These are phyloP conservation scores for Ophiocordyceps camponoti-rufipedis DNA, from an alignment of 2,329 filamentous ascomycete genomes.

Conservation along the genomic window DNA sequence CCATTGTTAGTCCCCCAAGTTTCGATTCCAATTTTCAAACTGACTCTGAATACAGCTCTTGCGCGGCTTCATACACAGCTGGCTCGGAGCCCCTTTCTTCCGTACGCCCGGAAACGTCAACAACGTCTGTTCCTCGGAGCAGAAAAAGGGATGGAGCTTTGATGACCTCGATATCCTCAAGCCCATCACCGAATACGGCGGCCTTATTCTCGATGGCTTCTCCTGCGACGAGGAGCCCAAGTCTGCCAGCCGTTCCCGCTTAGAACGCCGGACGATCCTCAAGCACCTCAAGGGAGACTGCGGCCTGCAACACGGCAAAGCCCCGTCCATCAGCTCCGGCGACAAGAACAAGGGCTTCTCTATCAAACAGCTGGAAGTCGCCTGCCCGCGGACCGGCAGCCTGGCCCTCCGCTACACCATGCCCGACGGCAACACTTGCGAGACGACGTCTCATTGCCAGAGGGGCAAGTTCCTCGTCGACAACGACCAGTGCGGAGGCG, in stretches of 20 bases:
- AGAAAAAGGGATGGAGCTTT: constrained; percentile 44
- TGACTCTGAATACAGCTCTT: neutral
- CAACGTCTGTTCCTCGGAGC: constrained; percentile 58
- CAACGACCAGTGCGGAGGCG: constrained; percentile 87
- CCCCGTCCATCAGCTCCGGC: constrained; percentile 33
- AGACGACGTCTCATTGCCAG: constrained; percentile 53
- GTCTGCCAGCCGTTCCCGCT: constrained; percentile 38
- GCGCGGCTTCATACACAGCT: neutral
- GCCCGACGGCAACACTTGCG: constrained; percentile 67
- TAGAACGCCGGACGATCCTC: constrained; percentile 17
- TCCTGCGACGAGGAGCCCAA: constrained; percentile 20
- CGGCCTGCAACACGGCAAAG: constrained; percentile 22
- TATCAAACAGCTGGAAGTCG: constrained; percentile 54
- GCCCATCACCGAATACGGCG: constrained; percentile 46
- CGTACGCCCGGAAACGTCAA: constrained; percentile 51
- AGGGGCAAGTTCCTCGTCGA: constrained; percentile 48
- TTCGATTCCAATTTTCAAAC: neutral
- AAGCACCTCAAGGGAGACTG: constrained; percentile 32
- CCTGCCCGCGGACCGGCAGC: constrained; percentile 55
- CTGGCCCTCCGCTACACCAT: constrained; percentile 79
- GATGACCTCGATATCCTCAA: neutral
- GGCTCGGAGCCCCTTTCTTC: constrained; percentile 28
- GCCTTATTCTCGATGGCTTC: constrained; percentile 55
- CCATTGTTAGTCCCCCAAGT: constrained; percentile 13
- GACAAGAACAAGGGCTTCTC: constrained; percentile 40